phyloP scores from a whole-genome alignment of 2,329 filamentous ascomycete species.

The Epichloe coenophiala region DNA sequence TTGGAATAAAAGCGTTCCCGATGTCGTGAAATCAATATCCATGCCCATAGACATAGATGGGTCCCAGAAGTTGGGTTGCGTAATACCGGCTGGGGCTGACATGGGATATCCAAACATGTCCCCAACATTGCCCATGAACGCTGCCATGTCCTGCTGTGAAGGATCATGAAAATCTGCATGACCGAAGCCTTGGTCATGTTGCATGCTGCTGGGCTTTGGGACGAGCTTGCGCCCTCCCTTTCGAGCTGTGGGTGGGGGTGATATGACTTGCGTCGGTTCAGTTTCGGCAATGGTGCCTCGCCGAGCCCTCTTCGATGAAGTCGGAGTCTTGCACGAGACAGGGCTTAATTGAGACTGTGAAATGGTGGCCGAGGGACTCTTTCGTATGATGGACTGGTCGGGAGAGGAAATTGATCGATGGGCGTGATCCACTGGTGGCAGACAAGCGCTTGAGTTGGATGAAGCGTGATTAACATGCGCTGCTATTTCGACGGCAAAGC shows the following conservation, averaged over 20 bases:
- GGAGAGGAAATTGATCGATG: conserved; percentile 46
- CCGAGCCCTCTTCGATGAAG: conserved; percentile 30
- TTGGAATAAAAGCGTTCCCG: conserved; percentile 30
- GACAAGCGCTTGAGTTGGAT: conserved; percentile 34
- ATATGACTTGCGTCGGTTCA: conserved; percentile 36
- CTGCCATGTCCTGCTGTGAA: conserved; percentile 35
- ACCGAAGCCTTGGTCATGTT: conserved; percentile 41
- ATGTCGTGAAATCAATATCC: conserved; percentile 43
- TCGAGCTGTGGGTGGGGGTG: conserved; percentile 44
- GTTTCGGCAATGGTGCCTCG: conserved; percentile 24
- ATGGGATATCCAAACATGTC: conserved; percentile 49
- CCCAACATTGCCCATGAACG: conserved; percentile 31
- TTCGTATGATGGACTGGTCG: conserved; percentile 23
- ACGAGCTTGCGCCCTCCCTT: conserved; percentile 43
- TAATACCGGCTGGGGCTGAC: conserved; percentile 37
- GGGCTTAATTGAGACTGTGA: conserved; percentile 15
- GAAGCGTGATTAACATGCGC: conserved; percentile 51
- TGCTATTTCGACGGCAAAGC: conserved; percentile 36
- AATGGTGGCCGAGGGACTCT: conserved; percentile 16
- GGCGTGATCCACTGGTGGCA: conserved; percentile 48
- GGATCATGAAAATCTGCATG: conserved; percentile 36
- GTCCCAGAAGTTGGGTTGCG: conserved; percentile 45
- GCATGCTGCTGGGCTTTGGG: conserved; percentile 38
- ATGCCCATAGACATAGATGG: conserved; percentile 38
- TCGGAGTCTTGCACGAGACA: conserved; percentile 11